Conservation (phyloP, 371 early-diverging fungal species). For the Nematocida homosporus region DNA sequence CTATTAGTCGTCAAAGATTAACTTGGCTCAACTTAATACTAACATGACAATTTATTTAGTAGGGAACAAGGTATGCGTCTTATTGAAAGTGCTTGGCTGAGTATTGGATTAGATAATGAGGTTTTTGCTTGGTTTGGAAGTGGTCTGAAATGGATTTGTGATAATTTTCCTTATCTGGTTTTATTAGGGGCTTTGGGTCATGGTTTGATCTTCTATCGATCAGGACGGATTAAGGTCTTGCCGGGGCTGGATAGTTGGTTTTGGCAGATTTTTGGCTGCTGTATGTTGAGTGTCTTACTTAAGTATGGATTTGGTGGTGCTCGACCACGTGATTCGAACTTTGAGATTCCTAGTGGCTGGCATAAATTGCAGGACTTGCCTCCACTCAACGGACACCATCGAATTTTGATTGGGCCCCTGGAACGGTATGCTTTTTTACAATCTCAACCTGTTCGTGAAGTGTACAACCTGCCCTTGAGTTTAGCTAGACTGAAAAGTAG, state of each 20-base stretch:
- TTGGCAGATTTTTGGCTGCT: background rate
- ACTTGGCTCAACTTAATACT: no score
- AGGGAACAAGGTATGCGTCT: no score
- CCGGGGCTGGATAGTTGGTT: constrained; percentile 23
- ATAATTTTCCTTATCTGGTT: constrained; percentile 37
- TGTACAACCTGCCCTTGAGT: constrained; percentile 14
- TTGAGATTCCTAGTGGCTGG: constrained; percentile 34
- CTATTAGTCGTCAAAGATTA: no score
- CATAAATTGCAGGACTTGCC: background rate
- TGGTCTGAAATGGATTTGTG: constrained; percentile 13
- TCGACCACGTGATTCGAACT: background rate
- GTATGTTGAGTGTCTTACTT: constrained; percentile 29
- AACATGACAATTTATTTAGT: no score
- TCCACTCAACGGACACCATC: background rate
- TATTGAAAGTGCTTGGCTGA: no score
- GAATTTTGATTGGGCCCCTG: constrained; percentile 3
- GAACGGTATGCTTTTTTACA: background rate
- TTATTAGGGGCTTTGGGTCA: constrained; percentile 10
- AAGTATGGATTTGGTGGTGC: constrained; percentile 38
- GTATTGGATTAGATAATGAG: no score
- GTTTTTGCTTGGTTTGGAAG: no score
- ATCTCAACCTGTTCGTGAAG: constrained; percentile 26
- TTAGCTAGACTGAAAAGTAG: constrained; percentile 24
- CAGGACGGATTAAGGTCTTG: background rate
- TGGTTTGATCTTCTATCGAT: constrained; percentile 13